phyloP scores from a whole-genome alignment of 2,329 filamentous ascomycete species.

The Lachnellula suecica region DNA sequence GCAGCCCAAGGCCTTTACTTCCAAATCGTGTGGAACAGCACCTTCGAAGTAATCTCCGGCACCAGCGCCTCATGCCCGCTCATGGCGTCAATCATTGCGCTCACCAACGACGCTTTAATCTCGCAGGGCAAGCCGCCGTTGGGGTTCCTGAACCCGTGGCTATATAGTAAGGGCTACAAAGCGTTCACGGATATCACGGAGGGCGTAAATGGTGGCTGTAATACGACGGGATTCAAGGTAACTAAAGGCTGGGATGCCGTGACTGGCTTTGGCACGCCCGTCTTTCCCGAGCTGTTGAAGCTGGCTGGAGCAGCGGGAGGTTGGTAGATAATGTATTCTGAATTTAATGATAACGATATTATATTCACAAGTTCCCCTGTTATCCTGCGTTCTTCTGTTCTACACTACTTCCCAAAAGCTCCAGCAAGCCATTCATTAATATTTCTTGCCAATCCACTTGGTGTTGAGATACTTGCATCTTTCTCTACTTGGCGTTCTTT shows the following conservation, averaged over 20 bases:
- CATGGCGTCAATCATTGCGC: conserved; percentile 53
- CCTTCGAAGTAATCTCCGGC: conserved; percentile 42
- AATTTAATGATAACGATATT: no score
- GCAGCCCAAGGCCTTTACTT: conserved; percentile 60
- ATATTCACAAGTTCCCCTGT: no score
- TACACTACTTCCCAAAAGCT: no score
- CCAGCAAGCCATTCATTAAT: no score
- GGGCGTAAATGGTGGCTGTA: conserved; percentile 38
- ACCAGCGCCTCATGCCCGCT: conserved; percentile 55
- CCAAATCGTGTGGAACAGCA: conserved; percentile 36
- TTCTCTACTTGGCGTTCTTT: no score
- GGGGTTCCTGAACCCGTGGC: conserved; percentile 44
- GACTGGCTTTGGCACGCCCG: conserved; percentile 36
- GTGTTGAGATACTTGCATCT: no score
- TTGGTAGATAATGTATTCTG: no score
- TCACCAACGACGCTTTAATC: conserved; percentile 62
- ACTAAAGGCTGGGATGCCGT: conserved; percentile 36
- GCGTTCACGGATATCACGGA: conserved; percentile 38
- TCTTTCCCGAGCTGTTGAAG: no score
- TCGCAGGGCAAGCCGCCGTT: conserved; percentile 44
- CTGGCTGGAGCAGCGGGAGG: no score
- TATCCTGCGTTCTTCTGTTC: no score
- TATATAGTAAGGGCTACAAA: conserved; percentile 37
- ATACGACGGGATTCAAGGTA: conserved; percentile 26
- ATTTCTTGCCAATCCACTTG: no score